Conservation (phyloP, 2,329 filamentous ascomycete species). For the Coniella lustricola region DNA sequence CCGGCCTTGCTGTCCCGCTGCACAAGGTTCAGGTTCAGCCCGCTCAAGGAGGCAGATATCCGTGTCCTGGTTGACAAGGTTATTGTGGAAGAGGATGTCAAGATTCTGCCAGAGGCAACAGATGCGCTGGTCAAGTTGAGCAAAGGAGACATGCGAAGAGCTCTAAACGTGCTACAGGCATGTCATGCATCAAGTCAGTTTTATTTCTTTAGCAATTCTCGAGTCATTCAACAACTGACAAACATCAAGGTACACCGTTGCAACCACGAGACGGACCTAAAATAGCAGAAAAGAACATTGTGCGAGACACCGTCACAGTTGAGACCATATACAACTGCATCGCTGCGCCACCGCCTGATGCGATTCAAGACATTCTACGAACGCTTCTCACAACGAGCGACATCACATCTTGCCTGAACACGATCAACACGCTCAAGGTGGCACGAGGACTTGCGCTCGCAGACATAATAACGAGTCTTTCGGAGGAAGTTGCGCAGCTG, state of each 20-base stretch:
- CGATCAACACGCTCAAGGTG: slow-evolving; percentile 80
- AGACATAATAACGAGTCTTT: slow-evolving; percentile 82
- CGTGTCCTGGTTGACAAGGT: slow-evolving; percentile 80
- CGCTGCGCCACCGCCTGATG: slow-evolving; percentile 84
- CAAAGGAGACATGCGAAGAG: slow-evolving; percentile 93
- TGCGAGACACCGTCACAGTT: slow-evolving; percentile 74
- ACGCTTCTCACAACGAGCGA: slow-evolving; percentile 80
- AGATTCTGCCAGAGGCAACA: slow-evolving; percentile 72
- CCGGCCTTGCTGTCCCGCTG: slow-evolving; percentile 88
- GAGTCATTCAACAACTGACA: slow-evolving; percentile 5
- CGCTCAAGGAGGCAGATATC: slow-evolving; percentile 84
- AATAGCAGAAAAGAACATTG: slow-evolving; percentile 55
- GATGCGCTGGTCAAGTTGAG: slow-evolving; percentile 80
- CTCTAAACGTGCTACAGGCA: slow-evolving; percentile 90
- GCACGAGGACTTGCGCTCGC: slow-evolving; percentile 82
- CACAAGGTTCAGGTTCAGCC: slow-evolving; percentile 91
- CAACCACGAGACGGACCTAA: slow-evolving; percentile 53
- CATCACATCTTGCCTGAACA: slow-evolving; percentile 81
- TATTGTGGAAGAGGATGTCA: slow-evolving; percentile 77
- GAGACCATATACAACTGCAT: slow-evolving; percentile 97
- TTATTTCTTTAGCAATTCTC: neutral
- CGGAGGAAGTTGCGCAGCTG: slow-evolving; percentile 73
- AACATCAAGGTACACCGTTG: slow-evolving; percentile 56
- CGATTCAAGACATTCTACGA: slow-evolving; percentile 76
- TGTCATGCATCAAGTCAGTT: slow-evolving; percentile 83